These are phyloP conservation scores for Austroboletus eburneus DNA, from an alignment of 768 basidiomycete genomes.

Conservation along the genomic window DNA sequence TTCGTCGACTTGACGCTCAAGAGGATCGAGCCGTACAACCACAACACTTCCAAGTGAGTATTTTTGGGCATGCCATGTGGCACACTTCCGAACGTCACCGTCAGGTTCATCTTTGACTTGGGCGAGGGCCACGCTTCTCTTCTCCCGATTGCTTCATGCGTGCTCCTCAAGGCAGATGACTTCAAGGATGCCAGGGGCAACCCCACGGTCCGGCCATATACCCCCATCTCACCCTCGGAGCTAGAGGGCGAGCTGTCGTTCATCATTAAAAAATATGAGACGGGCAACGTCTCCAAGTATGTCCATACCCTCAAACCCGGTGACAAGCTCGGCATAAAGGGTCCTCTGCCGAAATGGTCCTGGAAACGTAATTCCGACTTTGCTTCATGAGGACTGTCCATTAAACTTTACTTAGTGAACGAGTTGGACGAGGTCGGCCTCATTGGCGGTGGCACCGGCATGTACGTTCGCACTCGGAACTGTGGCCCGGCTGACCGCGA, in stretches of 20 bases:
- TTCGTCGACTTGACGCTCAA: constrained; percentile 82
- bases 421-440: constrained; percentile 82
- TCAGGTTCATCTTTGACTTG: constrained; percentile 75
- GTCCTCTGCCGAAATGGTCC: constrained; percentile 83
- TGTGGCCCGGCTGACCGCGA: constrained; percentile 1
- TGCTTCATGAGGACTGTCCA: not conserved
- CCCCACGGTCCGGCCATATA: constrained; percentile 88
- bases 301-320: constrained; percentile 81
- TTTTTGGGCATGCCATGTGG: not conserved
- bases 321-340: constrained; percentile 82
- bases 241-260: constrained; percentile 71
- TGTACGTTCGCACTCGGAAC: constrained; percentile 44
- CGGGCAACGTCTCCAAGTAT: constrained; percentile 79
- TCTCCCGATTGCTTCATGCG: constrained; percentile 73
- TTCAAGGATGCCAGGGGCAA: constrained; percentile 77
- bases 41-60: constrained; percentile 79
- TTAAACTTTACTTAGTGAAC: constrained; percentile 49
- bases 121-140: constrained; percentile 75
- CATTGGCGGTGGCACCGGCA: constrained; percentile 92
- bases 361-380: constrained; percentile 59
- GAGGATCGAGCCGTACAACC: constrained; percentile 82
- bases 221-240: constrained; percentile 80
- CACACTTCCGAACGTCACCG: not conserved
- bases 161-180: constrained; percentile 73
- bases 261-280: constrained; percentile 82